A percentile compares a stretch with the other conserved stretches of the same genome.
These are phyloP conservation scores for Raddia distichophylla DNA, from an alignment of 176 grass and related monocot species.

Conservation along the genomic window DNA sequence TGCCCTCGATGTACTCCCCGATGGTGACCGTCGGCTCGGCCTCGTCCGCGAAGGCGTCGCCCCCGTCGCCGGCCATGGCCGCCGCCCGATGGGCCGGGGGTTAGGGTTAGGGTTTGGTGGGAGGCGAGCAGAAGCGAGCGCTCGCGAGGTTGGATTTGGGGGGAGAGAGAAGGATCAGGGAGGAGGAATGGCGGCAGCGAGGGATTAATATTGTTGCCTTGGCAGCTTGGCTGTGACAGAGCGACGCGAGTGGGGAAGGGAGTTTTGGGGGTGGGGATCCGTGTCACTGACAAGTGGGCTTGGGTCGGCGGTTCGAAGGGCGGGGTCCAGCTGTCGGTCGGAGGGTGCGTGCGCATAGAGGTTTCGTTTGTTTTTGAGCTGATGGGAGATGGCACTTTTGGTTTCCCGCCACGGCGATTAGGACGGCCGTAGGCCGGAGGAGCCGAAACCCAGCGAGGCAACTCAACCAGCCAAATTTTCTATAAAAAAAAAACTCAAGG, in stretches of 20 bases:
- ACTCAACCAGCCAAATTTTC: too few species aligned
- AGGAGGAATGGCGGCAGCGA: neutral
- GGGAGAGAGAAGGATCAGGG: neutral
- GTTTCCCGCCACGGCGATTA: constrained; percentile 52
- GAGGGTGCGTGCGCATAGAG: accelerated
- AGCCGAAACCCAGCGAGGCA: too few species aligned
- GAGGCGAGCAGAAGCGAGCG: neutral
- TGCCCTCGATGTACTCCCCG: constrained; percentile 82
- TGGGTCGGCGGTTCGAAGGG: accelerated
- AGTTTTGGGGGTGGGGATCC: neutral
- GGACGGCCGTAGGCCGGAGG: neutral
- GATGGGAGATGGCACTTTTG: constrained; percentile 6
- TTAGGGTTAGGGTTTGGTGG: constrained; percentile 48
- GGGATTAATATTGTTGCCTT: too few species aligned
- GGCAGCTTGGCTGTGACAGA: neutral
- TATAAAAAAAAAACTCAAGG: too few species aligned
- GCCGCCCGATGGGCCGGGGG: neutral
- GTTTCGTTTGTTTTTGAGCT: neutral
- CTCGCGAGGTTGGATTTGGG: constrained; percentile 15
- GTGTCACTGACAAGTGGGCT: neutral
- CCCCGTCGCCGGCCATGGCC: constrained; percentile 52
- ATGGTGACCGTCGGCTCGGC: constrained; percentile 62
- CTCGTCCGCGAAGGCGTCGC: constrained; percentile 69
- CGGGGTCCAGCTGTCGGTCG: neutral
- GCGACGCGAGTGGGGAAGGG: neutral